Evolutionary conservation across 352 stramenopile species (phyloP), one percentile per base, ranked within the genome.

Genomic region (Phytophthora constricta): DNA sequence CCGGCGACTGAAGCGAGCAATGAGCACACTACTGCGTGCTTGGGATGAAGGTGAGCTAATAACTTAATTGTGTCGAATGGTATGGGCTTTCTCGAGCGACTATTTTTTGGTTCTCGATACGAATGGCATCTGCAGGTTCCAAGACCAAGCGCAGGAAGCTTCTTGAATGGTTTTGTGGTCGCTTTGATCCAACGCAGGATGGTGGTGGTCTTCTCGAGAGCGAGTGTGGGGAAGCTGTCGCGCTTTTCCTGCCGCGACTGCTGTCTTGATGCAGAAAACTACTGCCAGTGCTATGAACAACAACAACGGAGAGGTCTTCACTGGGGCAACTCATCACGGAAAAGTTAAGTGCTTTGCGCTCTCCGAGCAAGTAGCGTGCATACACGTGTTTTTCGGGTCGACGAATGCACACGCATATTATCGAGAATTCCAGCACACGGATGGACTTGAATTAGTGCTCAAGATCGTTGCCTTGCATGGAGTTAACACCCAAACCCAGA

Each of bases 191-290:
- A 1, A 52, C 42, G 23, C 58, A 46, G n/a, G 62, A 71, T 11
- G 61, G 63, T 23, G 58, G 50, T 42, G 14, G 62, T 2, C 22
- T 72, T 14, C 64, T 92, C 4, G 72, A 91, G 51, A 65, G 42
- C 11, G 70, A 86, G 33, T 89, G 66, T 28, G 86, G 80, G 0
- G 37, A 62, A 5, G 67, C 89, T 20, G 54, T 86, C 22, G 72
- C 77, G 25, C 77, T 93, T 17, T 75, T 92, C 37, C 52, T 93
- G 28, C 74, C 83, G 10, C 83, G 86, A 5, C 68, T 92, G 8
- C 58, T 92, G 39, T 76, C 77, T 11, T 93, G 85, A 88, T 93
- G 76, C 73, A 82, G n/a, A 90, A 78, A 51, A 80, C 67, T 22
- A 68, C 56, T 46, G 45, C 39, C 31, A 37, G 37, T 14, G 54